Evolutionary conservation across 1,284 basidiomycete genomes (phyloP).

Genomic region (Marasmius tenuissimus): DNA sequence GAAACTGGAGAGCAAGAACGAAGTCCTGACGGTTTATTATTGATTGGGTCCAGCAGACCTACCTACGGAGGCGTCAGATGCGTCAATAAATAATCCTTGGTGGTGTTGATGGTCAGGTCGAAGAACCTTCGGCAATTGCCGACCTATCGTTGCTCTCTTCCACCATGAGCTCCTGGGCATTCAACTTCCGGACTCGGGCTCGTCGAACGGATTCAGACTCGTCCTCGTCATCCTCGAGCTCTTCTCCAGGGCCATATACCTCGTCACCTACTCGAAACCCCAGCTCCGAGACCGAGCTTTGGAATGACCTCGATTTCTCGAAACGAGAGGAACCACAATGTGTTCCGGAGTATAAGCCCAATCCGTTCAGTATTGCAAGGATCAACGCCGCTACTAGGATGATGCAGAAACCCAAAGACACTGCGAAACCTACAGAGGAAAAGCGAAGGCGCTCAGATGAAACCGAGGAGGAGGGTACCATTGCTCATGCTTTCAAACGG

Average conservation of each 20-base stretch:
- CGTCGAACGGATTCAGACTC: not conserved
- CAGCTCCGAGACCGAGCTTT: not conserved
- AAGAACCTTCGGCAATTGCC: too few relatives aligned
- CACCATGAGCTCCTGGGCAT: not conserved
- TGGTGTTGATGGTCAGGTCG: too few relatives aligned
- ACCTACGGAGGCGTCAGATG: too few relatives aligned
- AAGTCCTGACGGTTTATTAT: too few relatives aligned
- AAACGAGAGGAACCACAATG: not conserved
- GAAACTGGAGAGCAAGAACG: too few relatives aligned
- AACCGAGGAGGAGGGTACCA: not conserved
- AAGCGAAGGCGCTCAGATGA: not conserved
- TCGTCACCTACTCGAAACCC: not conserved
- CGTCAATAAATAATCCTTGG: too few relatives aligned
- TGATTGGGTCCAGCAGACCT: too few relatives aligned
- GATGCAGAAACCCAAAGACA: not conserved
- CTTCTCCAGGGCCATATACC: not conserved
- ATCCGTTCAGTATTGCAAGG: slow-evolving; percentile 1
- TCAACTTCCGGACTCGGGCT: not conserved
- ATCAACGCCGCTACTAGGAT: slow-evolving; percentile 1
- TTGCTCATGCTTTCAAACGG: not conserved
- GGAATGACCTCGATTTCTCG: not conserved
- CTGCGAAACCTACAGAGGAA: not conserved
- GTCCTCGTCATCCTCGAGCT: not conserved
- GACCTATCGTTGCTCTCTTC: not conserved
- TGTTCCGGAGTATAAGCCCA: not conserved